Evolutionary conservation across 495 filamentous ascomycete species (phyloP), one percentile per base, ranked within the genome.

Genomic region (Cladorrhinum samala): DNA sequence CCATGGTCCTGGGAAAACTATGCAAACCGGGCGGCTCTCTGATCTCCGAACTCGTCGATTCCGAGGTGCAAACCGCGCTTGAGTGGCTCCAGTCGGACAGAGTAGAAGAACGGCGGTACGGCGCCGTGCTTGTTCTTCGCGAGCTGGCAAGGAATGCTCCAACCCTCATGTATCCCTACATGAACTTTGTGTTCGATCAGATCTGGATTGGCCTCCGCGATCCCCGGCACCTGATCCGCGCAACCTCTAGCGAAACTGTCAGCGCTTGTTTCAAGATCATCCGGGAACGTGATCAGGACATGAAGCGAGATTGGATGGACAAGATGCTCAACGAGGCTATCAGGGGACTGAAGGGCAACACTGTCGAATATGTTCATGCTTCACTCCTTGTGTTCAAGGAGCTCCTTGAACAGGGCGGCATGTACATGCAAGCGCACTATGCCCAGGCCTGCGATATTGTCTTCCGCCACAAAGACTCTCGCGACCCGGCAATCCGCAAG

Each of bases 21-120:
- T 94, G 92, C 54, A 83, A 84, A 55, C 94, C 93, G 2, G 94
- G 93, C 41, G 93, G 93, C 41, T 91, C 93, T 36, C 76, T 99
- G 48, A 95, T 94, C 36, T 93, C 93, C 1, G 94, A 97, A 70
- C 74, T 99, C 39, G 94, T 99, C 38, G 93, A 99, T 59, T 88
- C 90, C 53, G 94, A 99, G 66, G 89, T 97, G 39, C 91, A 95
- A 63, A 87, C 88, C 8, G 91, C 93, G 0, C 72, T 97, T 38
- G 93, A 99, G 72, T 96, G 88, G 87, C 77, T 99, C 44, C 92
- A 96, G 61, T 86, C 87, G n/a, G 94, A 96, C 57, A 80, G 92
- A 21, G 84, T 93, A 60, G 93, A 99, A 71, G 89, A 88, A 56
- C 77, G 93, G 57, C 82, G 93, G 39, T 96, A 95, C 67, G 87